Evolutionary conservation across 768 basidiomycete genomes (phyloP).

Genomic region (Lanmaoa rubissima): DNA sequence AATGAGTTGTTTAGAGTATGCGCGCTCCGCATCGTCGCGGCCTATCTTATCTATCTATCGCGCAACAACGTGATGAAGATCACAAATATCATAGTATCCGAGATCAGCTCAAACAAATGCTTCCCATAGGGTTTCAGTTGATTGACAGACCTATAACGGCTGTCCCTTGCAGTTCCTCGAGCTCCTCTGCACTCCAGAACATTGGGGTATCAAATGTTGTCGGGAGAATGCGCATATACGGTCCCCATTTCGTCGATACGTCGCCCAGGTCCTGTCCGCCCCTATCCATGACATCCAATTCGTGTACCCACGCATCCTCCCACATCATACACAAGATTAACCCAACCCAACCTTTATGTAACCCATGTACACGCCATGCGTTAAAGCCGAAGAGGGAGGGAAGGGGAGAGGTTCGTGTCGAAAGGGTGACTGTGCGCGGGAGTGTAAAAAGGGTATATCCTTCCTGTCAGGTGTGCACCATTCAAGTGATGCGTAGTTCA

Average conservation of each 20-base stretch:
- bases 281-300: conserved; percentile 45
- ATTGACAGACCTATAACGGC: conserved; percentile 73
- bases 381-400: conserved; percentile 55
- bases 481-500: background rate
- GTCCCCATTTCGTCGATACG: conserved; percentile 19
- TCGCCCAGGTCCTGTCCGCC: background rate
- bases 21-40: conserved; percentile 72
- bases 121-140: background rate
- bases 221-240: conserved; percentile 51
- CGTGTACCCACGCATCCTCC: conserved; percentile 71
- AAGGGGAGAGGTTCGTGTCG: conserved; percentile 71
- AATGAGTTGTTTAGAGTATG: conserved; percentile 62
- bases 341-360: conserved; percentile 80
- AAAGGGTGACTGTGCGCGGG: conserved; percentile 74
- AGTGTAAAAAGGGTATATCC: conserved; percentile 78
- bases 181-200: conserved; percentile 83
- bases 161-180: conserved; percentile 76
- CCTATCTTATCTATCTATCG: conserved; percentile 75
- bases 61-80: background rate
- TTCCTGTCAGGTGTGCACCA: conserved; percentile 44
- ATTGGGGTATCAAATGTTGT: conserved; percentile 82
- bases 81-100: background rate
- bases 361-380: conserved; percentile 58
- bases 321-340: conserved; percentile 96
- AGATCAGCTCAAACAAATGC: background rate